phyloP scores from a whole-genome alignment of 345 rosid genomes.

The Populus alba region DNA sequence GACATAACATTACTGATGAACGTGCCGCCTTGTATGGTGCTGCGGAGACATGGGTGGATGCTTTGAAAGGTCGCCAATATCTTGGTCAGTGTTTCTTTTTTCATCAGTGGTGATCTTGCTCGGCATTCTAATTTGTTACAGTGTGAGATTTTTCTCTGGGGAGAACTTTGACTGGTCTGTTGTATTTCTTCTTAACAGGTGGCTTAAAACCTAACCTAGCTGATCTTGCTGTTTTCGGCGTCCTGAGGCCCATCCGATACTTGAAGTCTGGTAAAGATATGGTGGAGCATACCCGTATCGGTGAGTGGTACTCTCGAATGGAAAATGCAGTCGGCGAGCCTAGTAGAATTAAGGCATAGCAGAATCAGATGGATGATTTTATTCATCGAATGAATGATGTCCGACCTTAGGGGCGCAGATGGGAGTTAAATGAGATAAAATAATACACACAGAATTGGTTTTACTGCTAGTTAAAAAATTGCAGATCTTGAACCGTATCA shows the following conservation, averaged over 20 bases:
- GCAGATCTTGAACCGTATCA: too few relatives aligned
- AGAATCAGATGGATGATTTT: not conserved
- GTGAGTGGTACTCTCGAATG: conserved; percentile 82
- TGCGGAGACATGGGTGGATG: conserved; percentile 91
- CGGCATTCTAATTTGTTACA: not conserved
- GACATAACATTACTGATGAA: conserved; percentile 81
- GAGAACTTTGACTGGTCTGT: not conserved
- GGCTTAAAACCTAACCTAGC: conserved; percentile 81
- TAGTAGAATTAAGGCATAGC: conserved; percentile 42
- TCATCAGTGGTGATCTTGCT: not conserved
- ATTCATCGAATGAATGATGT: not conserved
- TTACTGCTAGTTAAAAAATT: too few relatives aligned
- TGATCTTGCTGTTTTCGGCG: conserved; percentile 88
- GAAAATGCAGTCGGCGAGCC: conserved; percentile 67
- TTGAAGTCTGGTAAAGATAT: conserved; percentile 80
- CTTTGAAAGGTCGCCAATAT: conserved; percentile 63
- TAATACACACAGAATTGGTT: too few relatives aligned
- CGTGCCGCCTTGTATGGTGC: conserved; percentile 82
- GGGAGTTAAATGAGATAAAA: too few relatives aligned
- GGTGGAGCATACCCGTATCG: conserved; percentile 83
- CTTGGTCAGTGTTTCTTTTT: conserved; percentile 43
- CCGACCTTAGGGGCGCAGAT: not conserved
- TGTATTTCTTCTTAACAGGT: conserved; percentile 40
- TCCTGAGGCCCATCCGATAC: conserved; percentile 82
- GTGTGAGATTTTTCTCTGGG: not conserved